Evolutionary conservation across 1,284 basidiomycete species (phyloP), one percentile per base, ranked within the genome.

Genomic region (Puccinia brachypodii): DNA sequence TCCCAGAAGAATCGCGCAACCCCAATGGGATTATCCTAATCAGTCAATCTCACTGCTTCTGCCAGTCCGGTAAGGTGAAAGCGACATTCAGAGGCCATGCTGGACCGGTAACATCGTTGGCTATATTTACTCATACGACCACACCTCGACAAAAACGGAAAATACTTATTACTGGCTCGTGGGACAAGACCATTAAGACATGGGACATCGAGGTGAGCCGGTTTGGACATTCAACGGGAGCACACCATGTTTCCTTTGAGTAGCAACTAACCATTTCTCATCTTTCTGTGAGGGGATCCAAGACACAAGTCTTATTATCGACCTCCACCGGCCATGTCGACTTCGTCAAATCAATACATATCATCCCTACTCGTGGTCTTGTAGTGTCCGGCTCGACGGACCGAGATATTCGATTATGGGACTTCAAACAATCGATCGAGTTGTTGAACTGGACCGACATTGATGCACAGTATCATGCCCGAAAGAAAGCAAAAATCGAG

Each of bases 101-200:
- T 13, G 95, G 92, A 1, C 95, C 95, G 25, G 93, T 95, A 62
- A 95, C 95, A 0, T 91, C 89, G 36, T 87, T 98, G 38, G 90
- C 91, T 4, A 91, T 96, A 84, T 90, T 84, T 66, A 83, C 83
- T 0, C 81, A 85, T 8, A 76, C 82, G 0, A 8, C 75, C 8
- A 40, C 58, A 22, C 14, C 76, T 3, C 40, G 87, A 83, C 88
- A 92, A 0, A 87, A 89, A 0, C 88, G 91, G 9, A 87, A 89
- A 4, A 87, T 95, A 19, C 87, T 98, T 36, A 88, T 96, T 9
- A 96, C 95, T 0, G 93, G 93, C 22, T 92, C 94, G 31, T 97
- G 96, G 8, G 96, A 99, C 87, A 95, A 95, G 84, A 91, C 92
- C 19, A 89, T 96, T 66, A 91, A 94, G 82, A 89, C 98, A 82